A percentile compares a stretch with the other conserved stretches of the same genome.
Evolutionary conservation across 345 rosid genomes (phyloP).

Genomic region (Orychophragmus violaceus): DNA sequence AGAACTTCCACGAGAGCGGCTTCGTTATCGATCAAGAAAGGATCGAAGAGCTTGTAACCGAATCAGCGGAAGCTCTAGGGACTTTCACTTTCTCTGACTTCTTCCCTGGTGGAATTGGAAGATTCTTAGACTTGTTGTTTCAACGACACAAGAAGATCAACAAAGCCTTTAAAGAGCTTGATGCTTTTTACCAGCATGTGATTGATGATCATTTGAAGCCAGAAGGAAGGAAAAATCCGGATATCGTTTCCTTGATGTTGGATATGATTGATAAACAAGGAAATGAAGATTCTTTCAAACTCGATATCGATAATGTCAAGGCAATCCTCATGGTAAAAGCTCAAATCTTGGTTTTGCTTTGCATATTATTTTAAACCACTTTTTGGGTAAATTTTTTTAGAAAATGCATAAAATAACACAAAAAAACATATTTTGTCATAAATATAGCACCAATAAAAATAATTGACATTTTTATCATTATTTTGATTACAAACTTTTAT

Average conservation of each 20-base stretch:
- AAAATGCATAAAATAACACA: too few relatives aligned
- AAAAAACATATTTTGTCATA: too few relatives aligned
- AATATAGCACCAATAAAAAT: too few relatives aligned
- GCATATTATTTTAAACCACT: too few relatives aligned
- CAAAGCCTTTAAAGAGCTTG: conserved; percentile 33
- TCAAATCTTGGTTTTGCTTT: too few relatives aligned
- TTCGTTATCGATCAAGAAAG: conserved; percentile 12
- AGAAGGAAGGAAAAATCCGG: conserved; percentile 17
- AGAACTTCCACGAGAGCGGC: conserved; percentile 27
- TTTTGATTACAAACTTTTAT: too few relatives aligned
- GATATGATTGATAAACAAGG: conserved; percentile 5
- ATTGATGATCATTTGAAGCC: conserved; percentile 47
- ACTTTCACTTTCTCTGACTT: conserved; percentile 38
- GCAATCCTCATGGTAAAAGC: conserved; percentile 25
- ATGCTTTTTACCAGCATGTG: conserved; percentile 36
- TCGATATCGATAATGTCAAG: conserved; percentile 16
- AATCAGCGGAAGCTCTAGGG: conserved; percentile 26
- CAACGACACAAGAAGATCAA: conserved; percentile 27
- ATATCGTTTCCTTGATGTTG: conserved; percentile 29
- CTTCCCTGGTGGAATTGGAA: conserved; percentile 36
- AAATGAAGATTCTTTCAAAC: background rate
- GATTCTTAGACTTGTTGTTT: conserved; percentile 34
- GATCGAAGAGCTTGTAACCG: conserved; percentile 30
- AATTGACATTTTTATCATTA: too few relatives aligned
- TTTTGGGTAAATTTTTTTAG: too few relatives aligned